Percentiles rank a stretch among this genome's conserved stretches.
These are phyloP conservation scores for Citeromyces hawaiiensis DNA, from an alignment of 1,139 yeast species.

Conservation along the genomic window DNA sequence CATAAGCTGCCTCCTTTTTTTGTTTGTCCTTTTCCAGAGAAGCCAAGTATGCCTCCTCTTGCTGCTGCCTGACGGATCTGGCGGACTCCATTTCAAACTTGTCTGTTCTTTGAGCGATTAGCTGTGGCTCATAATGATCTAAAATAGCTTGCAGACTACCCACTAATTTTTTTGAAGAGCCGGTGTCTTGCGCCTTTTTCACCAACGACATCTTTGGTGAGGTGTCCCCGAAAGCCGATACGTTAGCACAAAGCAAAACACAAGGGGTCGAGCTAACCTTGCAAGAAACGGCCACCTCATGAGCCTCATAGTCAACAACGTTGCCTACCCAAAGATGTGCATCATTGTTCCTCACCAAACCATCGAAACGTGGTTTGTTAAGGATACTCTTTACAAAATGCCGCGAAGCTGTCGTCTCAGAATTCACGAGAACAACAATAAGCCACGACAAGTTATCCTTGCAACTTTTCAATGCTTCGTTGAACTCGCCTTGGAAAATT, in stretches of 20 bases:
- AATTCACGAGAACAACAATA: slow-evolving; percentile 25
- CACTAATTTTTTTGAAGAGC: slow-evolving; percentile 15
- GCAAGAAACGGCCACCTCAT: slow-evolving; percentile 34
- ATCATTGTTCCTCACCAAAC: slow-evolving; percentile 21
- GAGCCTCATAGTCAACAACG: slow-evolving; percentile 32
- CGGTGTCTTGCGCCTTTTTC: slow-evolving; percentile 15
- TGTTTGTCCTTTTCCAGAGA: slow-evolving; percentile 30
- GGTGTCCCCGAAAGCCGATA: slow-evolving; percentile 32
- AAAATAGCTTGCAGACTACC: slow-evolving; percentile 23
- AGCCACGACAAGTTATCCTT: slow-evolving; percentile 32
- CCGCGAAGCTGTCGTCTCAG: slow-evolving; percentile 16
- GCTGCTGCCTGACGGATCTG: slow-evolving; percentile 36
- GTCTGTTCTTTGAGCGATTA: slow-evolving; percentile 34
- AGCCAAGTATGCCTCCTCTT: slow-evolving; percentile 40
- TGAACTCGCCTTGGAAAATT: slow-evolving; percentile 22
- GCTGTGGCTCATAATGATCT: slow-evolving; percentile 35
- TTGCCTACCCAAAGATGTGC: slow-evolving; percentile 28
- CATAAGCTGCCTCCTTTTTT: slow-evolving; percentile 9
- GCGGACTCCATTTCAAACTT: slow-evolving; percentile 39
- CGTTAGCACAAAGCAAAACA: slow-evolving; percentile 32
- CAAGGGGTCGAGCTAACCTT: slow-evolving; percentile 27
- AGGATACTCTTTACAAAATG: slow-evolving; percentile 20
- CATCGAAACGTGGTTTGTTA: slow-evolving; percentile 16
- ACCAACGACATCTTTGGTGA: slow-evolving; percentile 41
- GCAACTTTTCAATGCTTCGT: slow-evolving; percentile 26